Evolutionary conservation across 176 grass and related monocot genomes (phyloP).

Genomic region (Tillandsia fasciculata): DNA sequence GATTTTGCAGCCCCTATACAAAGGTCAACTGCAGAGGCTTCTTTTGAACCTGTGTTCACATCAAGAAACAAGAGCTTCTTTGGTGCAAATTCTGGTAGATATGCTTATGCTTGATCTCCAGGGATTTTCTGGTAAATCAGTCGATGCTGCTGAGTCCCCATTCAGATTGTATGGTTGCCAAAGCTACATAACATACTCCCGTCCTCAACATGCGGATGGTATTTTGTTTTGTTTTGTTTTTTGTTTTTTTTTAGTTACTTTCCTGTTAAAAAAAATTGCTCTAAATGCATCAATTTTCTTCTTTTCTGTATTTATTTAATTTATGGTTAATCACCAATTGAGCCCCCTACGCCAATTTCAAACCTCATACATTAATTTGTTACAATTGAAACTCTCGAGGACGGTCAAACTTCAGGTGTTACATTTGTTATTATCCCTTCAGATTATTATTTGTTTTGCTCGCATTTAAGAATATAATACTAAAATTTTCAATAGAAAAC

Average conservation of each 20-base stretch:
- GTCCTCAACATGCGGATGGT: conserved; percentile 84
- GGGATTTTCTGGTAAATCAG: conserved; percentile 46
- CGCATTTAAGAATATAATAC: too few species aligned
- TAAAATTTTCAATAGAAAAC: too few species aligned
- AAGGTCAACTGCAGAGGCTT: conserved; percentile 87
- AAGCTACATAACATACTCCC: conserved; percentile 87
- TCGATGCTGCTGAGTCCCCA: conserved; percentile 44
- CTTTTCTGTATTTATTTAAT: too few species aligned
- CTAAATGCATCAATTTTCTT: too few species aligned
- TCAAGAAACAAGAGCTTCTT: conserved; percentile 65
- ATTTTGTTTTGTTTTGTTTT: conserved; percentile 20
- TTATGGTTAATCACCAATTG: too few species aligned
- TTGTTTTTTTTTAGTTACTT: neutral
- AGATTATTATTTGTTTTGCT: too few species aligned
- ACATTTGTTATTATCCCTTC: too few species aligned
- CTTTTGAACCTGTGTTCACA: conserved; percentile 90
- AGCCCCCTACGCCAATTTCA: too few species aligned
- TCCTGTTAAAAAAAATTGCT: too few species aligned
- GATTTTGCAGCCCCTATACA: conserved; percentile 75
- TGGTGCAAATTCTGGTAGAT: conserved; percentile 83
- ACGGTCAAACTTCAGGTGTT: too few species aligned
- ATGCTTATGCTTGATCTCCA: conserved; percentile 99
- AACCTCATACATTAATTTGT: too few species aligned
- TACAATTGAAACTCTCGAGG: too few species aligned
- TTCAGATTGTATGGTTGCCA: conserved; percentile 96